Evolutionary conservation across 1,284 basidiomycete species (phyloP).

Genomic region (Meira nashicola): DNA sequence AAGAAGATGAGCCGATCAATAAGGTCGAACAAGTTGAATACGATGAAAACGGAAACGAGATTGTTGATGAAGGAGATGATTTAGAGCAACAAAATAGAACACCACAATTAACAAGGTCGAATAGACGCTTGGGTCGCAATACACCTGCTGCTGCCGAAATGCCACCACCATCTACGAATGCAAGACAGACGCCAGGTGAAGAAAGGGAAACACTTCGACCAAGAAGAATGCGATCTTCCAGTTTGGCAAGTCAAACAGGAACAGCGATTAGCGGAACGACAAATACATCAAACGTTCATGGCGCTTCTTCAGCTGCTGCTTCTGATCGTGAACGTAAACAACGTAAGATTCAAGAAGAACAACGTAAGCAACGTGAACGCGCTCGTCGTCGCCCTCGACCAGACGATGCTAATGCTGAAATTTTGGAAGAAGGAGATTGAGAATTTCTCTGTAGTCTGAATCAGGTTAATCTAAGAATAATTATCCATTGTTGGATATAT

Average conservation of each 20-base stretch:
- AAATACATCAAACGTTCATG: conserved; percentile 1
- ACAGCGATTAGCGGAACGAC: background rate
- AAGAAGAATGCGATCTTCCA: conserved; percentile 1
- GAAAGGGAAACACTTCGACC: background rate
- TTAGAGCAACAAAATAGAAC: background rate
- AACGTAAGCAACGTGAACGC: conserved; percentile 6
- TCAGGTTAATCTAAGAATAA: conserved; percentile 1
- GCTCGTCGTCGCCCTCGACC: background rate
- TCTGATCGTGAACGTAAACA: background rate
- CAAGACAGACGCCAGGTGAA: background rate
- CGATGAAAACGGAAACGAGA: conserved; percentile 31
- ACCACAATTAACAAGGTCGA: conserved; percentile 1
- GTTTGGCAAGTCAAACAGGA: background rate
- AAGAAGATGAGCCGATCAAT: conserved; percentile 14
- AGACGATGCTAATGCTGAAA: background rate
- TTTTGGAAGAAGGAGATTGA: conserved; percentile 1
- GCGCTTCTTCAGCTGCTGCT: conserved; percentile 5
- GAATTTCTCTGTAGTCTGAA: too few species aligned
- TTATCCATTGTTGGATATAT: background rate
- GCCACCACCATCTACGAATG: too few species aligned
- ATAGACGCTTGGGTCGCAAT: too few species aligned
- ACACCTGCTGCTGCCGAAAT: background rate
- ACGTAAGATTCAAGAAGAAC: conserved; percentile 2
- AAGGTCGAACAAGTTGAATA: conserved; percentile 22
- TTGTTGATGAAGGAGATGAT: conserved; percentile 16